Evolutionary conservation across 257 asterid species (phyloP).

Genomic region (Jaltomata sinuosa): DNA sequence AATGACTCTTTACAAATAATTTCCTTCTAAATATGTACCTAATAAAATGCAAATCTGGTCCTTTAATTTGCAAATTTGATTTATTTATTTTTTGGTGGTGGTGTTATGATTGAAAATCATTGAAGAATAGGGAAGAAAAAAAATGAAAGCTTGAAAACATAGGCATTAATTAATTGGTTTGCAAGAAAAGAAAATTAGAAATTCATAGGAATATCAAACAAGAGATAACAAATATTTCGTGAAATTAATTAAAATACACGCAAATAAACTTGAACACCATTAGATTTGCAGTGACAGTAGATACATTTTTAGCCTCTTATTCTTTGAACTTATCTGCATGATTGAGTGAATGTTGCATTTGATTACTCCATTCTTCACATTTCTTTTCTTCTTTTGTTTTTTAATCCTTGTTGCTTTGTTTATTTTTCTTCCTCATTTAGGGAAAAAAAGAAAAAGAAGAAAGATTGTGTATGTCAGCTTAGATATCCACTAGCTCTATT

Average conservation of each 20-base stretch:
- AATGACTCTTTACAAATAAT: not conserved
- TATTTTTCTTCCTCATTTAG: not conserved
- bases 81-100: not conserved
- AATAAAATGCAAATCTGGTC: not conserved
- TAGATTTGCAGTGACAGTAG: not conserved
- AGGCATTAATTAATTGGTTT: not conserved
- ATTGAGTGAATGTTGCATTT: not conserved
- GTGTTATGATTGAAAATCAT: not conserved
- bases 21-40: not conserved
- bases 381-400: not conserved
- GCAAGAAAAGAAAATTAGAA: not conserved
- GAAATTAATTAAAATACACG: too few relatives aligned
- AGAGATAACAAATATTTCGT: not conserved
- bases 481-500: not conserved
- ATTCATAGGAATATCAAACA: not conserved
- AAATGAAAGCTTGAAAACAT: not conserved
- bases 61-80: not conserved
- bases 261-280: not conserved
- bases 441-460: not conserved
- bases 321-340: not conserved
- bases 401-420: not conserved
- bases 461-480: not conserved
- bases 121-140: not conserved
- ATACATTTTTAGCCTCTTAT: not conserved
- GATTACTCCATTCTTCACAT: not conserved